Evolutionary conservation across 2,329 filamentous ascomycete genomes (phyloP).

Genomic region (Penicillium expansum): DNA sequence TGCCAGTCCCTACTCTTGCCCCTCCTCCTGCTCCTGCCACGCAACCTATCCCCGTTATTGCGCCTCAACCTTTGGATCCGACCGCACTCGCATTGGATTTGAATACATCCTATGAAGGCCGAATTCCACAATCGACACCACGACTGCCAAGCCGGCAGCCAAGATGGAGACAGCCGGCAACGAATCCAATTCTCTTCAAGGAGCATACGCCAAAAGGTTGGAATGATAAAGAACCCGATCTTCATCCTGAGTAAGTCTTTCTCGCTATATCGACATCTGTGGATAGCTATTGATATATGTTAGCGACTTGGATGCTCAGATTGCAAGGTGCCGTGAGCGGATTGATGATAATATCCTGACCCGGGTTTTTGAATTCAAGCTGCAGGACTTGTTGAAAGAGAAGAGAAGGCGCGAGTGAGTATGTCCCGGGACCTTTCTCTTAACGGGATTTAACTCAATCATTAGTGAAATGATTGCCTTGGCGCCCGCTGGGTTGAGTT

Average conservation of each 20-base stretch:
- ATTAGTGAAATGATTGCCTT: background rate
- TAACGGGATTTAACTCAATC: background rate
- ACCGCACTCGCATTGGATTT: background rate
- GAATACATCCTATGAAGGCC: background rate
- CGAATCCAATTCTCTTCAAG: background rate
- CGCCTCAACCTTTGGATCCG: background rate
- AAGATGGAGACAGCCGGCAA: background rate
- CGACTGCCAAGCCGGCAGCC: background rate
- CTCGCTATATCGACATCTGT: background rate
- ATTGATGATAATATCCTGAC: conserved; percentile 3
- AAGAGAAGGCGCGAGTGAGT: background rate
- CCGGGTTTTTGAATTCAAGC: background rate
- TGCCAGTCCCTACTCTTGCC: no score
- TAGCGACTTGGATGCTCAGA: conserved; percentile 2
- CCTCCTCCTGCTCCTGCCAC: background rate
- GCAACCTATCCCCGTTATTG: no score
- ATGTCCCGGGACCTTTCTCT: background rate
- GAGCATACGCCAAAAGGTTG: conserved; percentile 2
- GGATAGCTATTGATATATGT: background rate
- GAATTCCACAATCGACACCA: background rate
- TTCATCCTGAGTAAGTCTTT: background rate
- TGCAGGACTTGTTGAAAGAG: background rate
- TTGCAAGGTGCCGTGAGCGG: background rate
- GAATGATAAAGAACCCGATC: background rate
- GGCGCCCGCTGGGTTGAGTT: background rate